phyloP scores from a whole-genome alignment of 306 rosid species.

The Begonia peltatifolia region DNA sequence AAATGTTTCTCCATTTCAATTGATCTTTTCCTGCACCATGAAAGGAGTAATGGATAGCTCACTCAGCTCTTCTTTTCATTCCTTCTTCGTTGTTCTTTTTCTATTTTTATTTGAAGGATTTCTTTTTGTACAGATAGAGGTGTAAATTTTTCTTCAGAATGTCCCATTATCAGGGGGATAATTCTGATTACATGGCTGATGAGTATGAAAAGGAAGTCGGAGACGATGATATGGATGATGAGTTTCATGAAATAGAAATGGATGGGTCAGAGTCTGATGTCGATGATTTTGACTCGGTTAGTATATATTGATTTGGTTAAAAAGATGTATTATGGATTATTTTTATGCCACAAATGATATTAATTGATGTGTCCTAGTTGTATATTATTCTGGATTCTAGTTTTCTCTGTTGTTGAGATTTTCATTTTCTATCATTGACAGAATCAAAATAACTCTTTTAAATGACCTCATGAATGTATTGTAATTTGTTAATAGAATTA shows the following conservation, averaged over 20 bases:
- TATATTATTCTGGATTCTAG: neutral
- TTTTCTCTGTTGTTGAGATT: neutral
- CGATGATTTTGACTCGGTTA: conserved; percentile 54
- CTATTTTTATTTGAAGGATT: neutral
- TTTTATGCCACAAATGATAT: too few species aligned
- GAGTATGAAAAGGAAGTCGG: conserved; percentile 66
- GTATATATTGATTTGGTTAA: conserved; percentile 10
- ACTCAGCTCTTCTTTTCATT: too few species aligned
- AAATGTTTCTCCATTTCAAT: too few species aligned
- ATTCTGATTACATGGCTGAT: conserved; percentile 42
- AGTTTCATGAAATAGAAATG: conserved; percentile 36
- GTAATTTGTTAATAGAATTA: neutral
- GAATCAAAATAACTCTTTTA: neutral
- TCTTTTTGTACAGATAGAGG: neutral
- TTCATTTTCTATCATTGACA: neutral
- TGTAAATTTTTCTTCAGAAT: conserved; percentile 5
- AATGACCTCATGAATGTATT: conserved; percentile 1
- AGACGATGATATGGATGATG: conserved; percentile 47
- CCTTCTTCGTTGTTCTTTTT: too few species aligned
- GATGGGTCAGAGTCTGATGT: conserved; percentile 48
- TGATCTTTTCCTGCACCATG: too few species aligned
- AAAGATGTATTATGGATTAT: neutral
- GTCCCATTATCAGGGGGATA: conserved; percentile 38
- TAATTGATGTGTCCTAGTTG: neutral
- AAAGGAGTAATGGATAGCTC: too few species aligned